Evolutionary conservation across 805 yeast species (phyloP), one percentile per base, ranked within the genome.

Genomic region (Teunomyces cretensis): DNA sequence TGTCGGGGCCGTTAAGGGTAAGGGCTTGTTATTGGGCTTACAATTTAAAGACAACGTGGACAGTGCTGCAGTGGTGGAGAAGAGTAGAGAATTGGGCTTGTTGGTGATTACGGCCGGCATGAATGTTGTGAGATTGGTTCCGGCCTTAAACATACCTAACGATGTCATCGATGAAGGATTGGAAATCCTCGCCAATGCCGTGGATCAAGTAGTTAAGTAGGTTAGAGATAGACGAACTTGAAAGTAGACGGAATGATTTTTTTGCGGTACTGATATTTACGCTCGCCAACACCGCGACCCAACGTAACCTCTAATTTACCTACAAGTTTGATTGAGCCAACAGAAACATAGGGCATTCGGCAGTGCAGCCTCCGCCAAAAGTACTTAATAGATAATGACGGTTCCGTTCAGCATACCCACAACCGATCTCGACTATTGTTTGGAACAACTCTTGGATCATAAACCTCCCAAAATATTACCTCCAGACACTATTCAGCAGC

Each of bases 71-170:
- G 68, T 92, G n/a, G 81, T 90, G 17, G 70, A 69, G 19, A 77
- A 76, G 47, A 89, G 95, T 33, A 77, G 92, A 59, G 86, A 88
- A 44, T 68, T 81, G 48, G 97, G 98, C 2, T 70, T 94, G 51
- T 71, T 94, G 47, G 80, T 90, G 17, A 88, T 94, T 45, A 86
- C 96, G 15, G 96, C 97, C 6, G 99, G 98, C 37, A 84, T 86
- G 55, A 89, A 90, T 62, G 92, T 94, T 8, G 71, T 94, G 43
- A 81, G 99, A 68, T 75, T 94, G 51, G 94, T 92, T 26, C 99
- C 99, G 27, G 94, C 98, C 6, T 75, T 94, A 61, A 90, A 86
- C 54, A 89, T 91, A 48, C 83, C 81, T 24, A 82, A 84, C 43
- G 83, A 80, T 24, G 80, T 76, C 32, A 81, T 89, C 33, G 73